Evolutionary conservation across 164 flowering plant species (phyloP).

Genomic region (Vitis amurensis): DNA sequence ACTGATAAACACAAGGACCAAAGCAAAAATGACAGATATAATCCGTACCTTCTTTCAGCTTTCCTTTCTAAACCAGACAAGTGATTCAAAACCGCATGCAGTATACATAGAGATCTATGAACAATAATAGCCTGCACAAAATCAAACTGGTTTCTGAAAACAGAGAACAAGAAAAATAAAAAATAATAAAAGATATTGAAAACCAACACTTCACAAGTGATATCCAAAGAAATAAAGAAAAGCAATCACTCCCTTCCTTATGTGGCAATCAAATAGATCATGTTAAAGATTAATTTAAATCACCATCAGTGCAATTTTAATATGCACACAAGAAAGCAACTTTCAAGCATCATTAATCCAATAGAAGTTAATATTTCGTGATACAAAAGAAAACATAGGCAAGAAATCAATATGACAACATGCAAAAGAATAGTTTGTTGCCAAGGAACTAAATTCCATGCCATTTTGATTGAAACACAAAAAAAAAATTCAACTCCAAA

Average conservation of each 20-base stretch:
- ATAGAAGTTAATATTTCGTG: no score
- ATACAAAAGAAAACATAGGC: no score
- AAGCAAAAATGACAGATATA: background rate
- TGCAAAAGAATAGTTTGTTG: no score
- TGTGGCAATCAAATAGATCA: background rate
- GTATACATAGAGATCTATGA: constrained; percentile 52
- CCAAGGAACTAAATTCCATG: no score
- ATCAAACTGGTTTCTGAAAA: constrained; percentile 3
- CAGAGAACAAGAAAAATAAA: background rate
- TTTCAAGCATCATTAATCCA: no score
- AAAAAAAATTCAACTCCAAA: no score
- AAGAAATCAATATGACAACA: no score
- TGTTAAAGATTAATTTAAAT: background rate
- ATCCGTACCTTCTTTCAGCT: constrained; percentile 46
- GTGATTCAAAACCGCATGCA: constrained; percentile 49
- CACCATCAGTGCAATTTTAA: background rate
- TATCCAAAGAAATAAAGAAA: background rate
- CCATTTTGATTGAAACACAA: no score
- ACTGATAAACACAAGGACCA: background rate
- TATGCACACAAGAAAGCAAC: no score
- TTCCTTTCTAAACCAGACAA: constrained; percentile 29
- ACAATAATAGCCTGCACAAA: constrained; percentile 56
- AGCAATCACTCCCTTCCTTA: background rate
- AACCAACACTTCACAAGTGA: background rate
- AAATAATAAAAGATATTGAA: background rate